Base-by-base conservation (phyloP, 495 filamentous ascomycete species). In the Bryoglossum gracile region DNA sequence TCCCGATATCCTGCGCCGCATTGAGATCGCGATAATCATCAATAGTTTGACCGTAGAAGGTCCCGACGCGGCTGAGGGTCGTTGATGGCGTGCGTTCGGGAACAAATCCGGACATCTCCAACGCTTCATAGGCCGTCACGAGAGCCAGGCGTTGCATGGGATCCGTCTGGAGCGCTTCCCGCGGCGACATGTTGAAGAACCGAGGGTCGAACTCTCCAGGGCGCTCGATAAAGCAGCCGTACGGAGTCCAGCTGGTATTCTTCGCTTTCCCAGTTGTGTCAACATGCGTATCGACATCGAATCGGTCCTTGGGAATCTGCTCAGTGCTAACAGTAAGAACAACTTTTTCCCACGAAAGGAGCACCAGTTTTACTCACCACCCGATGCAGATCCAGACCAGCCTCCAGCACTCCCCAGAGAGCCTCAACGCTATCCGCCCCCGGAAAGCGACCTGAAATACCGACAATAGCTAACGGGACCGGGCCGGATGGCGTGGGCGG, bases 151-250 rank as follows among this genome's bases (percentile, higher is more conserved):
- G 77, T 62, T 94, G 89, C 68, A 89, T 89, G 0, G 90, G 89
- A 62, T 95, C 90, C 0, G 88, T 89, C 54, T 92, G 86, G 36
- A 77, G 73, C 5, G 90, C 89, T 68, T 95, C 89, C 50, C 89
- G 84, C 1, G 89, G 89, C 11, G 90, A 95, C 82, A 95, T 94
- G 67, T 90, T 94, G 80, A 95, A 95, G 68, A 95, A 94, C 0
- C 82, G 74, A 22, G 86, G 80, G 44, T 95, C 89, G 36, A 75
- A 76, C 5, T 41, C 51, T n/a, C 57, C 59, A 26, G 68, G 42
- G 38, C 73, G 63, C 13, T 68, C 63, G 1, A 94, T 87, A 74
- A 86, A 95, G 68, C 87, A 90, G 5, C 89, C 89, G 52, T 86
- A 94, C 3, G 83, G 85, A 0, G 88, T 89, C 58, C 89, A 83